Evolutionary conservation across 176 grass and related monocot species (phyloP), one percentile per base, ranked within the genome.

Genomic region (Zoysia pacifica): DNA sequence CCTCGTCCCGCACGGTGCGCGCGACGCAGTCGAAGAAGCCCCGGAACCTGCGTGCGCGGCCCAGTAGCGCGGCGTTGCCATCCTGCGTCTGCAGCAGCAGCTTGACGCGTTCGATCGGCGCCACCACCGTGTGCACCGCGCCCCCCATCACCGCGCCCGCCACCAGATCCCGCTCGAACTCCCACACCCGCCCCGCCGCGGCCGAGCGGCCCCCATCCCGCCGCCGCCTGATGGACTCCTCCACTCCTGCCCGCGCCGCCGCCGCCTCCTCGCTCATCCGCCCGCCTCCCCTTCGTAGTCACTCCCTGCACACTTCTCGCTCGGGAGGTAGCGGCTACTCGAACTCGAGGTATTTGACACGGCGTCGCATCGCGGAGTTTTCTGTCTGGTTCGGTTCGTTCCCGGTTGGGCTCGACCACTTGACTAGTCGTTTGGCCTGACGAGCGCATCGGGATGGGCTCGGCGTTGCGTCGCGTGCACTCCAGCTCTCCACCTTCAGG

Each of bases 71-170:
- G 7, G 92, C 90, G 92, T 99, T 99, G 83, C 96, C 93, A 45
- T 99, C 96, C 85, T 95, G 96, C 54, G 92, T 99, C 96, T 95
- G 96, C 62, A 95, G 96, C 82, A 99, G 88, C 65, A 99, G 88
- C 90, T 99, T 99, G 54, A 85, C 96, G 81, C 96, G 83, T 76
- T 99, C 96, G 82, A 99, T 95, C 55, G 92, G 96, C 81, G 96
- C 96, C 88, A 99, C 92, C 90, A 99, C 96, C 15, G 96, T 99
- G 86, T 99, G 96, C 75, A 95, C 96, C 15, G 75, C 84, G 43
- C 92, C 96, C 4, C 92, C 96, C 92, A 99, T 99, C 88, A 93
- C 72, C 62, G 96, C 96, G 69, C 92, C 96, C 8, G 96, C 96
- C 76, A 87, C 82, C 93, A 99, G 83, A 86, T 93, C 96, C 82